Conservation (phyloP, 106 monocot genomes). For the Iris macrosiphon region DNA sequence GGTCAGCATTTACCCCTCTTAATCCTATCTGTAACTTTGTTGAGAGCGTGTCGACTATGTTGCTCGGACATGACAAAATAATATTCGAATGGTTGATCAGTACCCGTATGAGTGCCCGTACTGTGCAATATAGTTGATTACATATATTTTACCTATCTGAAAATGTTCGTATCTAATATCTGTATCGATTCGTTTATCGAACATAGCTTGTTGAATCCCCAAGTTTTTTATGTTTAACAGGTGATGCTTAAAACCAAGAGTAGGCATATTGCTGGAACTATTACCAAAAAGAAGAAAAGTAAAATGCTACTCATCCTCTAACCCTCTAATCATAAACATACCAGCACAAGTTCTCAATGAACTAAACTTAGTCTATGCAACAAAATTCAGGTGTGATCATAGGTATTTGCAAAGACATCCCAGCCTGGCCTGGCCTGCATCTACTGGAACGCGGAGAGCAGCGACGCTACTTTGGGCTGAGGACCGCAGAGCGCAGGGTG, state of each 20-base stretch:
- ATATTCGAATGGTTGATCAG: too few species aligned
- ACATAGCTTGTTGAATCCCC: too few species aligned
- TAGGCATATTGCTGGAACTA: constrained; percentile 69
- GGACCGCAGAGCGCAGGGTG: constrained; percentile 52
- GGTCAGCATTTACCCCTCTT: too few species aligned
- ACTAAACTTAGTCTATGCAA: too few species aligned
- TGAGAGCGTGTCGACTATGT: too few species aligned
- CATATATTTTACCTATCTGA: too few species aligned
- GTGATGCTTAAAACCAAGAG: constrained; percentile 60
- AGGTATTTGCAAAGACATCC: constrained; percentile 60
- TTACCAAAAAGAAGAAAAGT: constrained; percentile 96
- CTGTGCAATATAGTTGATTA: not conserved
- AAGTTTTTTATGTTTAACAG: not conserved
- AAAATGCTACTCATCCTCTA: constrained; percentile 7
- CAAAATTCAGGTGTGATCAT: constrained; percentile 66
- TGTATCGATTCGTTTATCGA: too few species aligned
- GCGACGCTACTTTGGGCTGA: constrained; percentile 76
- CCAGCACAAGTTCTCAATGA: too few species aligned
- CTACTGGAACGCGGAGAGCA: constrained; percentile 68
- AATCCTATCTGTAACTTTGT: too few species aligned
- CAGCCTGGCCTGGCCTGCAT: constrained; percentile 74
- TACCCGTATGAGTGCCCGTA: not conserved
- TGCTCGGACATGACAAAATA: too few species aligned
- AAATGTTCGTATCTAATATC: too few species aligned
- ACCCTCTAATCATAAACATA: too few species aligned